Evolutionary conservation across 306 rosid genomes (phyloP), one percentile per base, ranked within the genome.

Genomic region (Echinosophora koreensis): DNA sequence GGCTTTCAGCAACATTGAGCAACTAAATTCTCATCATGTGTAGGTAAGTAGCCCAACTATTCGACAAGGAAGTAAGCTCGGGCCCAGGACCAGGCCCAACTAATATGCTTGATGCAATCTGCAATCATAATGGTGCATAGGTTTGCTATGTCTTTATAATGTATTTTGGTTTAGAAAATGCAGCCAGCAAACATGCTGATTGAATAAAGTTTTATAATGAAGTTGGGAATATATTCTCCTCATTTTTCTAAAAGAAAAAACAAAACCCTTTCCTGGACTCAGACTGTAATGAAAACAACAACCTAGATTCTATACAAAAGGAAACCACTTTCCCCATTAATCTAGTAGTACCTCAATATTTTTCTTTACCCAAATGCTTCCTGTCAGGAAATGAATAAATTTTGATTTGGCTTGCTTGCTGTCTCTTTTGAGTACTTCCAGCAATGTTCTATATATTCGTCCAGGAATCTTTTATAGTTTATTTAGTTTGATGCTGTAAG

Each of bases 381-480:
- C 57, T 16, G 5, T 30, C 27, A 8, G 67, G 38, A 39, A 35
- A 65, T 51, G 71, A 59, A 60, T 61, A 35, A 64, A 47, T 10
- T 28, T 67, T 69, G 13, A 30, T 77, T 35, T 22, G 46, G 30
- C 74, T 61, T 27, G 64, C 22, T 62, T 73, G 32, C 9, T 66
- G 57, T 78, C 64, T 68, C 62, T 42, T 66, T 66, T 73, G 17
- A 35, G 63, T 67, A 46, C 52, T 69, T 69, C 64, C 35, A 75
- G 12, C 69, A 60, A 75, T 15, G 69, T 66, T 75, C 34, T 63
- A 56, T 70, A 64, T 27, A 11, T 79, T 78, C 73, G 82, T 74
- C 79, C 3, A 30, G 50, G 84, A 84, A 84, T 84, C 75, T 80
- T 80, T 80, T 66, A 28, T 52, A 27, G 39, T 57, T 63, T 75